Base-by-base conservation (phyloP, 2,329 filamentous ascomycete species). In the Teratosphaeria epicoccoides region DNA sequence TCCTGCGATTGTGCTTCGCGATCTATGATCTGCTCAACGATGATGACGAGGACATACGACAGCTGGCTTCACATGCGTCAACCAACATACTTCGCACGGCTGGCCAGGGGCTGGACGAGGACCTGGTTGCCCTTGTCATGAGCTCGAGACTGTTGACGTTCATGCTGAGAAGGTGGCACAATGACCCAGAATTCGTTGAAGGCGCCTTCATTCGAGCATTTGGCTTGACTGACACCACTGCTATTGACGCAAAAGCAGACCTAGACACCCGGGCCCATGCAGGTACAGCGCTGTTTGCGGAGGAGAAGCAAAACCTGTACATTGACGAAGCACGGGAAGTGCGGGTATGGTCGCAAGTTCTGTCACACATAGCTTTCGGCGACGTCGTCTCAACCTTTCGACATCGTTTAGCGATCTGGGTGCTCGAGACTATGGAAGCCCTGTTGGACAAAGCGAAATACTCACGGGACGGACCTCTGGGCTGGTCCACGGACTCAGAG, bases 301-400 rank as follows among this genome's bases (percentile, higher is more conserved):
- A 88, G 51, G 93, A 98, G 69, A 90, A 94, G 66, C 89, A 95
- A 66, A 98, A 98, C 65, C 76, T 96, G n/a, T 97, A 88, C 67
- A 74, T 91, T 47, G 91, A 97, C 66, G 83, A 89, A 59, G 80
- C 88, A 5, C 76, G 82, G 46, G 90, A 96, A 66, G 75, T 82
- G 3, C 70, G 76, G 17, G 66, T 81, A n/a, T 96, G 89, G 88
- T 70, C 76, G 0, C 67, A 66, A 14, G 71, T 80, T 2, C 70
- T 86, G 25, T 55, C 59, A 5, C 54, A 58, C 0, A 52, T 75
- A 3, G 54, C 58, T 3, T 46, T 7, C 54, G 64, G 3, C n/a
- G n/a, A n/a, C n/a, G 61, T 68, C 2, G 52, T 63, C 4, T 52
- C 62, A 17, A 45, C 52, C 37, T 24, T 69, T 3, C 46, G 62